Percentiles rank a stretch among this genome's conserved stretches.
Conservation (phyloP, 2,329 filamentous ascomycete genomes). For the Sporothrix protearum region DNA sequence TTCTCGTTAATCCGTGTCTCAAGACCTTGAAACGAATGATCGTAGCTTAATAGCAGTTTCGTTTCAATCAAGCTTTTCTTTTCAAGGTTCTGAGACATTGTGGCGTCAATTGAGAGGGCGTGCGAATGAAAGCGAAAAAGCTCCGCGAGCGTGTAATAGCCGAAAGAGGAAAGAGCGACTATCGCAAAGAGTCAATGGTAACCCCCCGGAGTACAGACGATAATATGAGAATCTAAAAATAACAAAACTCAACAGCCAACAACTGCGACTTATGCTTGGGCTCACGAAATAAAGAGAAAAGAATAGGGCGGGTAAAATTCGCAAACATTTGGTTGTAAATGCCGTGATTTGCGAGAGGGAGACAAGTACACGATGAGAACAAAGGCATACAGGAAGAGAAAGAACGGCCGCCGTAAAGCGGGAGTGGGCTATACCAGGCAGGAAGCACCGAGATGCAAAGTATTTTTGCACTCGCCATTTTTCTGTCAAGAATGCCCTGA, state of each 20-base stretch:
- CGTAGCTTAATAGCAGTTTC: background rate
- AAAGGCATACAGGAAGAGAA: background rate
- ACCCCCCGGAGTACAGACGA: background rate
- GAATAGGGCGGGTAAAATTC: background rate
- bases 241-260: background rate
- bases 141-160: background rate
- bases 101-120: background rate
- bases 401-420: background rate
- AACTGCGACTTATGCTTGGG: background rate
- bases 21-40: background rate
- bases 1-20: background rate
- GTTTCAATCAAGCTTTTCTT: background rate
- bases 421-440: background rate
- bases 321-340: background rate
- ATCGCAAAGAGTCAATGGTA: background rate
- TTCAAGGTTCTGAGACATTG: background rate
- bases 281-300: background rate
- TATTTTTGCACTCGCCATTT: background rate
- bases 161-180: slow-evolving; percentile 14
- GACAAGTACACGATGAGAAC: background rate
- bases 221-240: slow-evolving; percentile 1
- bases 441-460: background rate
- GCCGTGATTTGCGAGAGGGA: background rate
- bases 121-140: background rate
- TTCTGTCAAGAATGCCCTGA: background rate